Evolutionary conservation across 2,329 filamentous ascomycete genomes (phyloP), one percentile per base, ranked within the genome.

Genomic region (Lasiodiplodia hormozganensis): DNA sequence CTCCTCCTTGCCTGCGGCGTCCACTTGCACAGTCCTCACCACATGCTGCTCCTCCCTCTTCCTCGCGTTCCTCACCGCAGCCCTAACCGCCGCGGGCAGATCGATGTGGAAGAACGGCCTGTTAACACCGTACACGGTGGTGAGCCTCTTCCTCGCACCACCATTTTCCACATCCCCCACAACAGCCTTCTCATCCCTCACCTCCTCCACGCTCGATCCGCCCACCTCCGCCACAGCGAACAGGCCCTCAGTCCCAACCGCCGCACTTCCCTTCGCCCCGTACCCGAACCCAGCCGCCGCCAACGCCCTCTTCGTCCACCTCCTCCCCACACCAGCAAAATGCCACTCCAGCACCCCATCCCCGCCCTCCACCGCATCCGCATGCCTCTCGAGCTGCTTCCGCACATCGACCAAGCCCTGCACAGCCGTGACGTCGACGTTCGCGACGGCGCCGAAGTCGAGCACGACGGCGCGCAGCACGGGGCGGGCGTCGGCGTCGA

Each of bases 341-440:
- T 98, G 96, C 94, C 95, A 98, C 78, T 97, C 94, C 2, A 34
- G 7, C 31, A 86, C 85, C 21, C 93, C 89, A 0, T 95, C 95
- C 28, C 53, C 31, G 1, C 12, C 52, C 14, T 54, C 52, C 2
- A 12, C 51, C 14, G 72, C 71, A 0, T 90, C 80, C 0, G 93
- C 87, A 76, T 97, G 96, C 25, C 89, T 86, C 77, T 97, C 95
- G 31, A 98, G 88, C 77, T 97, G 94, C 78, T 97, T 97, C 74
- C 95, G 92, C 1, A 97, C 91, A 74, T 98, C 96, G 74, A 97
- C 96, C 49, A 98, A 85, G 73, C 93, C 90, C 80, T 98, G 95
- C 2, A 97, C 88, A 0, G 93, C 96, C 0, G 95, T 97, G 68
- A 97, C 89, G 76, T 98, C 96, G 69, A 97, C 90, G 72, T 97